Conservation (phyloP, 2,329 filamentous ascomycete genomes). For the Gnomoniopsis smithogilvyi region DNA sequence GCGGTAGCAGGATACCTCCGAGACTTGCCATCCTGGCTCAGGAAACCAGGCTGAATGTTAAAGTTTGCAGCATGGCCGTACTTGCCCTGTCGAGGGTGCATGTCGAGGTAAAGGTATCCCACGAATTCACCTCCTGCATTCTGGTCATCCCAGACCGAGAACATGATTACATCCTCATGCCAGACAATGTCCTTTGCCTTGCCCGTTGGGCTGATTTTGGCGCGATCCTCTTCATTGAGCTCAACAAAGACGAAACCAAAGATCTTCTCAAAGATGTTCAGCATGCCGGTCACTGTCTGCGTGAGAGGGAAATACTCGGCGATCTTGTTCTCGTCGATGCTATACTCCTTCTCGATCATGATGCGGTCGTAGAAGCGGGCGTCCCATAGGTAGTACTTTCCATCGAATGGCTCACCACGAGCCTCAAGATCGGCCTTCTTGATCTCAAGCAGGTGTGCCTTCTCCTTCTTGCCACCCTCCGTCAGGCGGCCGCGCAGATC, state of each 20-base stretch:
- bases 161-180: slow-evolving; percentile 81
- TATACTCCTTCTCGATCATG: slow-evolving; percentile 77
- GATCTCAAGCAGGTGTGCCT: slow-evolving; percentile 64
- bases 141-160: slow-evolving; percentile 78
- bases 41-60: slow-evolving; percentile 71
- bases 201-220: slow-evolving; percentile 61
- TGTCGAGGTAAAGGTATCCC: slow-evolving; percentile 79
- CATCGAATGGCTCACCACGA: slow-evolving; percentile 57
- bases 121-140: slow-evolving; percentile 69
- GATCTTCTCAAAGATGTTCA: slow-evolving; percentile 78
- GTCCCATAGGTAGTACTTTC: slow-evolving; percentile 80
- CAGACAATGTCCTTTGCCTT: slow-evolving; percentile 71
- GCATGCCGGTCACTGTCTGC: slow-evolving; percentile 72
- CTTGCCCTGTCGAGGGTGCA: slow-evolving; percentile 77
- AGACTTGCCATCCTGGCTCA: slow-evolving; percentile 59
- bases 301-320: slow-evolving; percentile 81
- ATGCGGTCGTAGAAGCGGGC: slow-evolving; percentile 75
- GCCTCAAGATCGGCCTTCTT: slow-evolving; percentile 68
- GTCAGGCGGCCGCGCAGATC: slow-evolving; percentile 66
- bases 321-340: slow-evolving; percentile 75
- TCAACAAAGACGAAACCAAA: slow-evolving; percentile 79
- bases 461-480: slow-evolving; percentile 69
- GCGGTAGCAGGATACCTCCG: slow-evolving; percentile 75
- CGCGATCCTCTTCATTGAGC: slow-evolving; percentile 63
- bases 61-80: slow-evolving; percentile 86